phyloP scores from a whole-genome alignment of 75 land plant species.

The Ceratopteris richardii region DNA sequence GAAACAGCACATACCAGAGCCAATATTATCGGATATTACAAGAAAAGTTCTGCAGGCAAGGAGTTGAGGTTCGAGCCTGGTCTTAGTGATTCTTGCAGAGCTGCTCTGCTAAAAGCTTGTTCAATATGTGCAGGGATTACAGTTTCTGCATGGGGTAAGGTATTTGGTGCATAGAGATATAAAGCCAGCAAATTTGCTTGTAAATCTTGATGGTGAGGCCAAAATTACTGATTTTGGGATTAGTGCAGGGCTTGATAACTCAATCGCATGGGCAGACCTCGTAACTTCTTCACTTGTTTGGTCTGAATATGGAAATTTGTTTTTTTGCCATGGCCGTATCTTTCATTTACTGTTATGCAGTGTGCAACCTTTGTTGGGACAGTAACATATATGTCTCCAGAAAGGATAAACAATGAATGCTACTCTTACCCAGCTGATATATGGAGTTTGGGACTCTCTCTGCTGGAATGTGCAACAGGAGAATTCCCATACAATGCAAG shows the following conservation, averaged over 20 bases:
- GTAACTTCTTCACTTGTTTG: no score
- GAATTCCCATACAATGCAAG: conserved; percentile 86
- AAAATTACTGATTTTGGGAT: conserved; percentile 99
- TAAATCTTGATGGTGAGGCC: conserved; percentile 93
- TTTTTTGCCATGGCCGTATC: not conserved
- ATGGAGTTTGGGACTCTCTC: conserved; percentile 92
- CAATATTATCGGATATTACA: conserved; percentile 74
- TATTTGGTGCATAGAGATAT: conserved; percentile 95
- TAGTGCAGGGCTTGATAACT: conserved; percentile 93
- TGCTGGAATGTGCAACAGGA: conserved; percentile 95
- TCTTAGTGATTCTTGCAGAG: no score
- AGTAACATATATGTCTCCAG: conserved; percentile 99
- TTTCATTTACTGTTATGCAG: conserved; percentile 31
- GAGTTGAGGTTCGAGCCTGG: no score
- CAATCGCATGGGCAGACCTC: conserved; percentile 91
- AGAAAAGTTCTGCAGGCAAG: conserved; percentile 69
- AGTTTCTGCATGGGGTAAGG: conserved; percentile 74
- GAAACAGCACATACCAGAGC: conserved; percentile 69
- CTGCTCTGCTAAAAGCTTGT: no score
- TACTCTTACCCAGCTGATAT: conserved; percentile 98
- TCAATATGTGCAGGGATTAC: conserved; percentile 48
- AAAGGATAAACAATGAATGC: conserved; percentile 82
- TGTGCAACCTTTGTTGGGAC: conserved; percentile 99
- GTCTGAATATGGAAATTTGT: no score
- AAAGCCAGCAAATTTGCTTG: conserved; percentile 95